Evolutionary conservation across 2,329 filamentous ascomycete genomes (phyloP), one percentile per base, ranked within the genome.

Genomic region (Massarina eburnea): DNA sequence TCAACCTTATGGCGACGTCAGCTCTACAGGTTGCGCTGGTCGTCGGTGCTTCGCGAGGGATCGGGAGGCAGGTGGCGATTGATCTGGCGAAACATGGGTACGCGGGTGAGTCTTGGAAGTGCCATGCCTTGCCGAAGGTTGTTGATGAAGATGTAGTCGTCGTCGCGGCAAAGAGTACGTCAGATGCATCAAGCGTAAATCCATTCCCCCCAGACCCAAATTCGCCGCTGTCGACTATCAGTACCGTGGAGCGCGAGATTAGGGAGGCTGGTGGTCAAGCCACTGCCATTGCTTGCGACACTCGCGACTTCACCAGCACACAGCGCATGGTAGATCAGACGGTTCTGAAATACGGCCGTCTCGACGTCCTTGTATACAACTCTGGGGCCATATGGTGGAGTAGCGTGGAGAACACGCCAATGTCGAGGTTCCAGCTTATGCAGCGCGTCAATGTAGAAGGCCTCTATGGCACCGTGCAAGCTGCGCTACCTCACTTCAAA

Each of bases 371-470:
- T 2, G 69, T 94, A 39, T 95, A 95, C 75, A 95, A 94, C 66
- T 84, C 85, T 0, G 89, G 89, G 32, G 89, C 89, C 2, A 91
- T 95, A 55, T 94, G 86, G 85, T 92, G 89, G 88, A 80, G 85
- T 0, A 80, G 85, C 1, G 82, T 95, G 0, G 79, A 84, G 41
- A 80, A 84, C 37, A 92, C 88, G 0, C 85, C 87, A 0, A 73
- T 86, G 53, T 87, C 86, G 68, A 80, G 88, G n/a, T 92, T 89
- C 72, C 82, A 84, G 65, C 79, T 76, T 1, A 72, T 76, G 68
- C 75, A 76, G 54, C 64, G 71, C 24, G 76, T 77, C 46, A 73
- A 74, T 27, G 51, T 69, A 86, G 54, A 89, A 57, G 90, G 89
- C 0, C 74, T 95, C 0, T 95, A 95, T 69, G 85, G 79, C 15